Base-by-base conservation (phyloP, 352 stramenopile genomes). In the Blastocystis hominis region DNA sequence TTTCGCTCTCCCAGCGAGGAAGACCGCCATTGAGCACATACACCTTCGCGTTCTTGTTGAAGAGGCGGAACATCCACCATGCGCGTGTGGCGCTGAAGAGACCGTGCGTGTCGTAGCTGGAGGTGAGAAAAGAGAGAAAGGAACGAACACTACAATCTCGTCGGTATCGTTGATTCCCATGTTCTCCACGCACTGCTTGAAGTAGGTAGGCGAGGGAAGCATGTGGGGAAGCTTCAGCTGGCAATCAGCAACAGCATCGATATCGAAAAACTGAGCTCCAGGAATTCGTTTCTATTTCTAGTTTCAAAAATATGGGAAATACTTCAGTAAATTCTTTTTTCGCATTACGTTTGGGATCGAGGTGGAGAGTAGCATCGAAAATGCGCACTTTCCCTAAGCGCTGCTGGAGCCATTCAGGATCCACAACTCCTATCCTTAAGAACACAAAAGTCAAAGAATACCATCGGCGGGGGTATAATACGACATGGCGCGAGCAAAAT, bases 21-120 rank as follows among this genome's bases (percentile, higher is more conserved):
- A 87, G 46, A 64, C 77, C 77, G 34, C 77, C 72, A 47, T 66
- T 84, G 9, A 84, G 55, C 30, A 84, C 72, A 46, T 84, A 84
- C 72, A 84, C 72, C 42, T 77, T 78, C 38, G 66, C 77, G 44
- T 87, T 87, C 62, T 62, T 61, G 55, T 87, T 87, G 46, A 87
- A 87, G 2, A 87, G 7, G 46, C 77, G 62, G 66, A 87, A 87
- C 77, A 77, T 87, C 77, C 77, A 87, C 66, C 62, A 87, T 2
- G 77, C 77, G 36, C 77, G 77, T 4, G 77, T 87, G 24, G 77
- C 77, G 53, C 77, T 87, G 34, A 87, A 87, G 46, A 87, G 50
- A 40, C 77, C 77, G 42, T 87, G 77, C 2, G 77, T 87, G 34
- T 87, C 77, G 55, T 87, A 87, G 20, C 72, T 84, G 50, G 2